Conservation (phyloP, 305 asterid genomes). For the Fraxinus paxiana region DNA sequence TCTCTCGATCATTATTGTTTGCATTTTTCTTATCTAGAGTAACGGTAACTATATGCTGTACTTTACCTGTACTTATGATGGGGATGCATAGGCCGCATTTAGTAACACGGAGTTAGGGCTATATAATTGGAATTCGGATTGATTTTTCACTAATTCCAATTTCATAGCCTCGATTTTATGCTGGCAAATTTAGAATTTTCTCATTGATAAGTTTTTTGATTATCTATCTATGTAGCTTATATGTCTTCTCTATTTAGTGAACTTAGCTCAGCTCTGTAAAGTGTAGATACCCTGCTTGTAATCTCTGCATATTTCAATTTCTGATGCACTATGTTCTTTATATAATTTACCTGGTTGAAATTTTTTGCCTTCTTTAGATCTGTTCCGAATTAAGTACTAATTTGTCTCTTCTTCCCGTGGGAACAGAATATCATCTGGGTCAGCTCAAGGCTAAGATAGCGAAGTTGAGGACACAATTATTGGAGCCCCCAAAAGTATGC, state of each 20-base stretch:
- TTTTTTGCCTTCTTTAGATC: neutral
- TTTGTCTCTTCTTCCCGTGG: neutral
- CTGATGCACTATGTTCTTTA: neutral
- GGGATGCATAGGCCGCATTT: neutral
- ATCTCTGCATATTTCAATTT: neutral
- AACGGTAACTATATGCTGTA: too few relatives aligned
- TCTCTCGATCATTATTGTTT: too few relatives aligned
- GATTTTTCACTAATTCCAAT: neutral
- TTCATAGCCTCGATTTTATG: neutral
- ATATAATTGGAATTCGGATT: neutral
- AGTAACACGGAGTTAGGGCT: neutral
- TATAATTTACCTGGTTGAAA: neutral
- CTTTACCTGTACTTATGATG: neutral
- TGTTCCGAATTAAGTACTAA: neutral
- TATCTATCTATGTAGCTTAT: neutral
- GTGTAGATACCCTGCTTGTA: neutral
- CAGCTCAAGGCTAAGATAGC: slow-evolving; percentile 99
- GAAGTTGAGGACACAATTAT: slow-evolving; percentile 89
- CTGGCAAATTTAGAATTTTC: neutral
- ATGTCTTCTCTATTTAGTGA: neutral
- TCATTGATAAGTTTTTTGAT: neutral
- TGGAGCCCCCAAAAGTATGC: slow-evolving; percentile 96
- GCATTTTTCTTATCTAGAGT: too few relatives aligned
- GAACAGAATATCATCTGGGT: slow-evolving; percentile 91
- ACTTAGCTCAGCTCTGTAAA: neutral